These are phyloP conservation scores for Austroboletus niveus DNA, from an alignment of 1,284 basidiomycete species.

Conservation along the genomic window DNA sequence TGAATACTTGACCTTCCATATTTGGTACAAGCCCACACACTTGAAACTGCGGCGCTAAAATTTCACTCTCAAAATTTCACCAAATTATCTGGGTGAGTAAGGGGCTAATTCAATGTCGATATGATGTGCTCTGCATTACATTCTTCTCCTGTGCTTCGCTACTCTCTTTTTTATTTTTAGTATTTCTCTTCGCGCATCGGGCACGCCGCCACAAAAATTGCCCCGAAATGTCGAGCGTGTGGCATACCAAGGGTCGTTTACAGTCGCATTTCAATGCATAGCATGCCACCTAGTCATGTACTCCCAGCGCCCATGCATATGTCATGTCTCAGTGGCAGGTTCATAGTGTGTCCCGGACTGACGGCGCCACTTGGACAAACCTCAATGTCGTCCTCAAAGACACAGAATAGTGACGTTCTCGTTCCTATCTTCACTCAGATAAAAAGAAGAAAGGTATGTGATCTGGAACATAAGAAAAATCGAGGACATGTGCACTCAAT, in stretches of 20 bases:
- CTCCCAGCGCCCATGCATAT: neutral
- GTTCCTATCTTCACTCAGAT: conserved; percentile 3
- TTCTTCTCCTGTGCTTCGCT: conserved; percentile 17
- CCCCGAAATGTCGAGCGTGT: conserved; percentile 4
- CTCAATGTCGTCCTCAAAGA: neutral
- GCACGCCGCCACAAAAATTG: conserved; percentile 25
- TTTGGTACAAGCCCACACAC: conserved; percentile 3
- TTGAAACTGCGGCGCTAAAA: neutral
- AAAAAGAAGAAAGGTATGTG: conserved; percentile 22
- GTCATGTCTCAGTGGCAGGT: neutral
- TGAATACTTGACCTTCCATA: conserved; percentile 19
- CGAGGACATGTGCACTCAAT: conserved; percentile 18
- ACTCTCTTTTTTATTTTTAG: neutral
- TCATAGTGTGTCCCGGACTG: conserved; percentile 3
- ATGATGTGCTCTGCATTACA: neutral
- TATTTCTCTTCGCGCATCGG: neutral
- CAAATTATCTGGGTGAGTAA: neutral
- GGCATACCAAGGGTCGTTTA: neutral
- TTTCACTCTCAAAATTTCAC: neutral
- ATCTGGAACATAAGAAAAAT: conserved; percentile 9
- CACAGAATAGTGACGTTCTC: conserved; percentile 6
- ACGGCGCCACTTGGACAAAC: conserved; percentile 11
- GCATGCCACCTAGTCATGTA: neutral
- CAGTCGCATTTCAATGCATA: conserved; percentile 1
- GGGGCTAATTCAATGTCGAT: neutral